Evolutionary conservation across 352 stramenopile species (phyloP).

Genomic region (Pythium apleroticum): DNA sequence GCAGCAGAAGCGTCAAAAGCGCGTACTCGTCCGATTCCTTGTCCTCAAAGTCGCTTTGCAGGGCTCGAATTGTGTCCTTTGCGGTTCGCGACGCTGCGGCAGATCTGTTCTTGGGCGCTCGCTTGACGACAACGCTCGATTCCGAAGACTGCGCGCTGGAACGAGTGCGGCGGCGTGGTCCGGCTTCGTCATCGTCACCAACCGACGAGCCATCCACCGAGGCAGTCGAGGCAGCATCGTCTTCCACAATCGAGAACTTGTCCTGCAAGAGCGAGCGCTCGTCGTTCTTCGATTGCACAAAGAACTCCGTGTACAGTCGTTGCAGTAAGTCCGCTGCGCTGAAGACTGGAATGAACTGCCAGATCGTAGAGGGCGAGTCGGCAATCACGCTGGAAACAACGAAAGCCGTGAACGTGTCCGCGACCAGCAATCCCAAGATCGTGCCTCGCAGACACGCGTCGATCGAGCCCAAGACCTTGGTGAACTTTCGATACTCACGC

Average conservation of each 20-base stretch:
- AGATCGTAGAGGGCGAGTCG: conserved; percentile 59
- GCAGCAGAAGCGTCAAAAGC: conserved; percentile 50
- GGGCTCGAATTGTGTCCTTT: conserved; percentile 6
- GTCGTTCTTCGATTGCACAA: conserved; percentile 55
- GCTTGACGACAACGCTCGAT: neutral
- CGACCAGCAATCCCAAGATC: conserved; percentile 79
- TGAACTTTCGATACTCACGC: conserved; percentile 87
- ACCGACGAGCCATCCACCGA: neutral
- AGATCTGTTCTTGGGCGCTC: neutral
- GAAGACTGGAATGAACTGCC: conserved; percentile 80
- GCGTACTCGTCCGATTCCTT: conserved; percentile 45
- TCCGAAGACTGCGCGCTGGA: conserved; percentile 3
- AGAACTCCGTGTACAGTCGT: conserved; percentile 75
- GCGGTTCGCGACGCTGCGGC: neutral
- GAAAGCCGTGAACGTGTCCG: conserved; percentile 88
- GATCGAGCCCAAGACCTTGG: conserved; percentile 83
- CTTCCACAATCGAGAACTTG: conserved; percentile 46
- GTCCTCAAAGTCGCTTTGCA: conserved; percentile 18
- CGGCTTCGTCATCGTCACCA: neutral
- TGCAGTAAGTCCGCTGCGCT: conserved; percentile 77
- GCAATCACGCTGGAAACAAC: conserved; percentile 83
- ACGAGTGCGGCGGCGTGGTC: conserved; percentile 8
- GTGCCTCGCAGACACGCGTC: conserved; percentile 81
- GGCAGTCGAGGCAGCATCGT: neutral
- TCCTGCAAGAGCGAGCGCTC: conserved; percentile 69